Evolutionary conservation across 2,329 filamentous ascomycete species (phyloP).

Genomic region (Penicillium fuscoglaucum): DNA sequence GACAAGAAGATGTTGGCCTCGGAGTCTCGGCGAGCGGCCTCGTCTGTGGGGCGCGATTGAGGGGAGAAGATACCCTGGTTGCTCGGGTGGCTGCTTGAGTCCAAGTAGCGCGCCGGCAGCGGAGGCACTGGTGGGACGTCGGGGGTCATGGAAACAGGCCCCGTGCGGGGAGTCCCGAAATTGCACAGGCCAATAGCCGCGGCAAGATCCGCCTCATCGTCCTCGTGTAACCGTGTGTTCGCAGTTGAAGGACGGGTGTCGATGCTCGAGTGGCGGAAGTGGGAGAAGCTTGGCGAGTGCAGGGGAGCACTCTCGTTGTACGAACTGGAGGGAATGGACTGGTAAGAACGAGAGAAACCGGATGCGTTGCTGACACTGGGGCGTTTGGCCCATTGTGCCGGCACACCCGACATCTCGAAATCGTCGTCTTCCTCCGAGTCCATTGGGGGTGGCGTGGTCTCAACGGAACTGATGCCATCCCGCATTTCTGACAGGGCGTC

Average conservation of each 20-base stretch:
- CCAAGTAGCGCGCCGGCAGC: slow-evolving; percentile 76
- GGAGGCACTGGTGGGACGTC: slow-evolving; percentile 87
- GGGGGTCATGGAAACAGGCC: slow-evolving; percentile 61
- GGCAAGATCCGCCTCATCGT: slow-evolving; percentile 84
- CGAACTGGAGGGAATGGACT: slow-evolving; percentile 64
- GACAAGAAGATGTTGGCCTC: slow-evolving; percentile 45
- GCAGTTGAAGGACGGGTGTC: slow-evolving; percentile 77
- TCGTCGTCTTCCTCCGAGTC: slow-evolving; percentile 56
- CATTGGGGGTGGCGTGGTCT: slow-evolving; percentile 88
- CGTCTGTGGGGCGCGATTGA: slow-evolving; percentile 45
- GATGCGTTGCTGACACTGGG: slow-evolving; percentile 51
- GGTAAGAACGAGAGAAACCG: slow-evolving; percentile 74
- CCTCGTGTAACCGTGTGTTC: slow-evolving; percentile 70
- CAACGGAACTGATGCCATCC: slow-evolving; percentile 76
- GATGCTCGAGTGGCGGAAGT: slow-evolving; percentile 73
- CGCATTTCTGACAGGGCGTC: slow-evolving; percentile 75
- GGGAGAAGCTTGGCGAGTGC: slow-evolving; percentile 47
- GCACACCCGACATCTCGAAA: slow-evolving; percentile 49
- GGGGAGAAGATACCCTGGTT: slow-evolving; percentile 57
- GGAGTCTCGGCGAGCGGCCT: slow-evolving; percentile 37
- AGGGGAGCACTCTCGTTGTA: slow-evolving; percentile 56
- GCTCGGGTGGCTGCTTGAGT: slow-evolving; percentile 60
- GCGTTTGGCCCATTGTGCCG: slow-evolving; percentile 56
- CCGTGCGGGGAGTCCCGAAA: slow-evolving; percentile 74
- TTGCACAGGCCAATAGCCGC: slow-evolving; percentile 88